Base-by-base conservation (phyloP, 2,329 filamentous ascomycete genomes). In the Curvularia sp. region DNA sequence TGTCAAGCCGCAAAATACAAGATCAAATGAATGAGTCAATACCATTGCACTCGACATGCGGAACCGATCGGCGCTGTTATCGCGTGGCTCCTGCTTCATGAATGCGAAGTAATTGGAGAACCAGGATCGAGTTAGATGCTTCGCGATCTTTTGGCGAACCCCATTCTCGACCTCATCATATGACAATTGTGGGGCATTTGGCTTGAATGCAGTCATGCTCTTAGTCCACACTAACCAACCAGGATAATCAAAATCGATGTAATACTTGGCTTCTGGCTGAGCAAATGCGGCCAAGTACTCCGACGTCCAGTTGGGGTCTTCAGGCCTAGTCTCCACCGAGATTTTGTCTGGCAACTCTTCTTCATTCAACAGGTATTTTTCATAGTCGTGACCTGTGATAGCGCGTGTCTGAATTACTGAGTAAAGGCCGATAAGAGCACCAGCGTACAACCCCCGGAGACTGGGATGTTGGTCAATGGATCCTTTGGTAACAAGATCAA, bases 201-300 rank as follows among this genome's bases (percentile, higher is more conserved):
- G 87, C 60, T 87, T 87, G 75, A 89, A 93, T 0, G 89, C 95
- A 13, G 87, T 88, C 82, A 98, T 94, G 30, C 84, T 87, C 77
- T 95, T 92, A 51, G 90, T 90, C 95, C 95, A 99, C 0, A 96
- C 93, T 18, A 99, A 84, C 96, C 96, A 99, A 30, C 95, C 95
- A 4, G 94, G 92, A 73, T 96, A 91, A 73, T 98, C 94, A 53
- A 88, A 86, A 73, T 99, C 95, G 45, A 98, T 87, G 74, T 93
- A 96, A 75, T 96, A 97, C 63, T 96, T 88, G 0, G 92, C 89
- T 30, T 88, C 88, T 5, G 89, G 88, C 47, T 90, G 84, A 9
- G 88, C 87, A 74, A 99, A 99, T 21, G 86, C 84, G 1, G 87
- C 84, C 0, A 99, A 82, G 71, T 92, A 96, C 23, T 88, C 85